These are phyloP conservation scores for Fraxinus velutina DNA, from an alignment of 305 asterid species.

Conservation along the genomic window DNA sequence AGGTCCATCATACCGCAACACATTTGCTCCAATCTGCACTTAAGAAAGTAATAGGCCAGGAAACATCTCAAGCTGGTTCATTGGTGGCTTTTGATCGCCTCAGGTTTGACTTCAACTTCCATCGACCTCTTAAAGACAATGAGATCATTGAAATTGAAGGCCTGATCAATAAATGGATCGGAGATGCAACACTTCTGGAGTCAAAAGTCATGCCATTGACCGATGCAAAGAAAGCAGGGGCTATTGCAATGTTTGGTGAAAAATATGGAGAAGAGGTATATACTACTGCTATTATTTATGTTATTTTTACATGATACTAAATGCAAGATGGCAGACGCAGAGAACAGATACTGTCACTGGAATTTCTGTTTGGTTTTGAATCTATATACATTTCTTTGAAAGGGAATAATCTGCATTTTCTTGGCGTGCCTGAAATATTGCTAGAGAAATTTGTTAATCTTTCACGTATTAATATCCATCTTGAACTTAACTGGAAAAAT, in stretches of 20 bases:
- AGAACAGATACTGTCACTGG: not conserved
- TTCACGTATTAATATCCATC: not conserved
- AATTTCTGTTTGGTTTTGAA: not conserved
- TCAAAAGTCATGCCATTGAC: conserved; percentile 69
- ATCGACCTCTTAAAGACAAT: conserved; percentile 62
- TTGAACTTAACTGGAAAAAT: not conserved
- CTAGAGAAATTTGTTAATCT: not conserved
- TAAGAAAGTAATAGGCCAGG: conserved; percentile 77
- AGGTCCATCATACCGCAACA: conserved; percentile 97
- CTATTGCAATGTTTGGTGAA: conserved; percentile 97
- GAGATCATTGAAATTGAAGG: conserved; percentile 72
- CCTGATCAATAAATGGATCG: conserved; percentile 79
- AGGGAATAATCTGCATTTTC: not conserved
- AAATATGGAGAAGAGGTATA: conserved; percentile 84
- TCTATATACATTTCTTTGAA: not conserved
- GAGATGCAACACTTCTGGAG: conserved; percentile 69
- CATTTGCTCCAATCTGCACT: conserved; percentile 97
- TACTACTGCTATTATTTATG: conserved; percentile 1
- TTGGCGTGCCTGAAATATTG: not conserved
- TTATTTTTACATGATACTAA: not conserved
- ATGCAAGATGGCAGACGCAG: not conserved
- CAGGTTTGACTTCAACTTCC: conserved; percentile 87
- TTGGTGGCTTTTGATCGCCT: conserved; percentile 92
- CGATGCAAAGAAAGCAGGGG: conserved; percentile 91
- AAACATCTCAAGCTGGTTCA: conserved; percentile 98